These are phyloP conservation scores for Talaromyces sp. DNA, from an alignment of 2,329 filamentous ascomycete species.

Conservation along the genomic window DNA sequence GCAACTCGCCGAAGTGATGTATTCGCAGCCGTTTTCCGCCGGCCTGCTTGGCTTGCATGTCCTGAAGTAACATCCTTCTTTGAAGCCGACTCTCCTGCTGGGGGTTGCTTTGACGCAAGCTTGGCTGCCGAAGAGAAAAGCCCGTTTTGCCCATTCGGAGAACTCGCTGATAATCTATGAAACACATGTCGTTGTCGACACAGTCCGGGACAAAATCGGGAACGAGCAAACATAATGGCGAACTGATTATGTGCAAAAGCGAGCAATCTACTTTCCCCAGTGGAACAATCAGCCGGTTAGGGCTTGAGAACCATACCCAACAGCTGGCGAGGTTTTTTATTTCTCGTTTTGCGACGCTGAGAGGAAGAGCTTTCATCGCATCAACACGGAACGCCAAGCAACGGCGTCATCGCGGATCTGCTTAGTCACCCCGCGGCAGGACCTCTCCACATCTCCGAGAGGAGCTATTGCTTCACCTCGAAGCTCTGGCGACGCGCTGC, in stretches of 20 bases:
- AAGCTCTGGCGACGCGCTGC: constrained; percentile 2
- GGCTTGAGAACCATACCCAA: background rate
- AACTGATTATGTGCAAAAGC: background rate
- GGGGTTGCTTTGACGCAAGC: constrained; percentile 37
- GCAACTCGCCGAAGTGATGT: constrained; percentile 79
- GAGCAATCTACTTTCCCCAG: background rate
- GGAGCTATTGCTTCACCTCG: background rate
- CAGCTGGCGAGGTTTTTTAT: background rate
- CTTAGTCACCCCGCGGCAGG: constrained; percentile 10
- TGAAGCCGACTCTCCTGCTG: background rate
- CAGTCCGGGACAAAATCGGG: background rate
- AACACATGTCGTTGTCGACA: background rate
- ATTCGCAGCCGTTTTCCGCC: constrained; percentile 52
- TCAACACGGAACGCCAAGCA: background rate
- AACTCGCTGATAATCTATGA: background rate
- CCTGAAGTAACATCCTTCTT: background rate
- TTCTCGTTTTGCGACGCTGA: background rate
- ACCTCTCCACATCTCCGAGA: background rate
- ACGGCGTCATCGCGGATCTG: constrained; percentile 6
- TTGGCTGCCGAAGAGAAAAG: constrained; percentile 63
- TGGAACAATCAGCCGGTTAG: background rate
- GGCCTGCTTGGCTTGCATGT: constrained; percentile 26
- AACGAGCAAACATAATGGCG: constrained; percentile 19
- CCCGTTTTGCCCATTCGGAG: constrained; percentile 39
- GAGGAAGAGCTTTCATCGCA: background rate